These are phyloP conservation scores for Pichia scutulata DNA, from an alignment of 805 yeast species.

Conservation along the genomic window DNA sequence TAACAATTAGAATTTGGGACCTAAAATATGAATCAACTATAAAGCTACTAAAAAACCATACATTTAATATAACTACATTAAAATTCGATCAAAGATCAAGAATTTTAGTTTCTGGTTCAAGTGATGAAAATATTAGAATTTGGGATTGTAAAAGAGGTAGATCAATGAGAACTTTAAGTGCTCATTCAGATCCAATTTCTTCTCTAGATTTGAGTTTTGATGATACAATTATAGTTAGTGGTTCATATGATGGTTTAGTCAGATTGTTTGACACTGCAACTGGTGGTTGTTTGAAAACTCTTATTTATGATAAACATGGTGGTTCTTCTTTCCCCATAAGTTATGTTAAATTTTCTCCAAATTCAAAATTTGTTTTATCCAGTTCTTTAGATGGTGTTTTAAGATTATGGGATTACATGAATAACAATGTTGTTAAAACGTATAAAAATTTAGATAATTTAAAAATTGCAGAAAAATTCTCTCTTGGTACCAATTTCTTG, in stretches of 20 bases:
- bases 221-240: constrained; percentile 76
- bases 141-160: constrained; percentile 79
- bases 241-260: constrained; percentile 86
- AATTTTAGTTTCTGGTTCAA: constrained; percentile 69
- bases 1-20: constrained; percentile 70
- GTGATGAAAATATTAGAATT: constrained; percentile 84
- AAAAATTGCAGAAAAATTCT: constrained; percentile 43
- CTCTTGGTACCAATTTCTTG: constrained; percentile 47
- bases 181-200: constrained; percentile 88
- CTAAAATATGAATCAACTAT: constrained; percentile 42
- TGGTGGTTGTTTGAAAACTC: constrained; percentile 87
- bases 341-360: constrained; percentile 65
- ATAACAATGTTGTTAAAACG: constrained; percentile 73
- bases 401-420: constrained; percentile 81
- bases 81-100: constrained; percentile 70
- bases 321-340: constrained; percentile 73
- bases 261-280: constrained; percentile 80
- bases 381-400: constrained; percentile 74
- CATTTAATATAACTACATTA: constrained; percentile 73
- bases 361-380: constrained; percentile 70
- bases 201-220: constrained; percentile 68
- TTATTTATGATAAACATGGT: constrained; percentile 64
- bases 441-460: constrained; percentile 19
- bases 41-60: constrained; percentile 61
- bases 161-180: constrained; percentile 72